These are phyloP conservation scores for Ceratocystis alfenasii DNA, from an alignment of 2,329 filamentous ascomycete genomes.

Conservation along the genomic window DNA sequence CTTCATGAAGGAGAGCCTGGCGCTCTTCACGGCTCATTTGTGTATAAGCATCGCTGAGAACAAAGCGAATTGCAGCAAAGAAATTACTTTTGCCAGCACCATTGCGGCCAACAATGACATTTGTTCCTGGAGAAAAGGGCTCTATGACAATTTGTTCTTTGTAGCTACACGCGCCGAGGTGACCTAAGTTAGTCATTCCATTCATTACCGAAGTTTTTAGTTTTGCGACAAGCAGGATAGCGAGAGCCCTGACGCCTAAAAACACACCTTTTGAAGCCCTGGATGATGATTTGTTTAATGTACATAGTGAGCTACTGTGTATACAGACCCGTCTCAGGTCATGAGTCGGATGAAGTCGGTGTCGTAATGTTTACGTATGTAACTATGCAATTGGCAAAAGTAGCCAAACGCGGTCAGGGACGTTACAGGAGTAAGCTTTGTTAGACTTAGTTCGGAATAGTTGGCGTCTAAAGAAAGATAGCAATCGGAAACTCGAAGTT, in stretches of 20 bases:
- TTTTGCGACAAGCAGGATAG: background rate
- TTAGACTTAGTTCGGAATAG: too few species aligned
- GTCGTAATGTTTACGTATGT: background rate
- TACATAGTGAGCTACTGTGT: constrained; percentile 53
- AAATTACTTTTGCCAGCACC: constrained; percentile 99
- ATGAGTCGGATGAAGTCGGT: background rate
- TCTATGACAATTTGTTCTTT: constrained; percentile 99
- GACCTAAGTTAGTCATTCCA: constrained; percentile 23
- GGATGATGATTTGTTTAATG: constrained; percentile 99
- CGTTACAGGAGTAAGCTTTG: background rate
- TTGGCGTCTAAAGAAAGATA: background rate
- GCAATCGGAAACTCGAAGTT: background rate
- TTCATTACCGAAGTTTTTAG: background rate
- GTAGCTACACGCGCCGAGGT: constrained; percentile 52
- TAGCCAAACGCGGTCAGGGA: background rate
- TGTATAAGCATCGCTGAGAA: constrained; percentile 93
- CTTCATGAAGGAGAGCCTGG: constrained; percentile 91
- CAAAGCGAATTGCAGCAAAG: constrained; percentile 97
- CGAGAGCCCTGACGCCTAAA: background rate
- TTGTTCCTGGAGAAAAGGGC: constrained; percentile 92
- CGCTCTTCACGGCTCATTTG: constrained; percentile 93
- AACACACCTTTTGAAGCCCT: constrained; percentile 92
- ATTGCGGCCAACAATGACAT: constrained; percentile 98
- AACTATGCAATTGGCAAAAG: background rate
- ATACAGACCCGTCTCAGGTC: constrained; percentile 9